Base-by-base conservation (phyloP, 2,329 filamentous ascomycete species). In the Trichoderma simmonsii region DNA sequence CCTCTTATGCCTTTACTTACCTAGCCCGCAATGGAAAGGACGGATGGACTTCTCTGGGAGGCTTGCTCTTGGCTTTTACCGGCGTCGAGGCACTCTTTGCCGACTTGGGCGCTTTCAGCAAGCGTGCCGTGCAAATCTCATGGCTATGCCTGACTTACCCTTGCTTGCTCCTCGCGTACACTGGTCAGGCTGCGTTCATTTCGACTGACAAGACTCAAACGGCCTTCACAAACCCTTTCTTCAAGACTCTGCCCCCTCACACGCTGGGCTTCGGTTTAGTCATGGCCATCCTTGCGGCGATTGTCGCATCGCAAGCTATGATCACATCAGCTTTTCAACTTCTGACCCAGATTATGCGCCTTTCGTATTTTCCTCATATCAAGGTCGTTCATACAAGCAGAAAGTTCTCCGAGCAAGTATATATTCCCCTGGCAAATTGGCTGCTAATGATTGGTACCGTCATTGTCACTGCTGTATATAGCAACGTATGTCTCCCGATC, bases 1-100 rank as follows among this genome's bases (percentile, higher is more conserved):
- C 88, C 0, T 87, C 86, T 73, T 91, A 86, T 72, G 90, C 89
- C 3, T 88, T 90, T 71, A 78, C 83, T 4, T 93, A 89, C 77
- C 84, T 93, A 51, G 79, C 87, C 24, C 84, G 87, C 15, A 89
- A 91, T 76, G 85, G 85, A 68, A 83, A 86, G 4, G 83, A 86
- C 6, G 90, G 89, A 0, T 93, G 91, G 90, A 84, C 83, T 72
- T 88, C 86, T 72, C 84, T 93, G 1, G 91, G 90, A n/a, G 92
- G 92, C 5, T 87, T 94, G 24, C 80, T 95, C 2, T 86, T 95
- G 11, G 87, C 90, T 3, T 94, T 95, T 76, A 94, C 92, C 2
- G 92, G 90, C 21, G 91, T 93, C n/a, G 92, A 94, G 78, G 91
- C 92, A 1, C 84, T 95, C 1, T 95, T 94, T 77, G 92, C 92